Evolutionary conservation across 441 rosid species (phyloP).

Genomic region (Eruca vesicaria): DNA sequence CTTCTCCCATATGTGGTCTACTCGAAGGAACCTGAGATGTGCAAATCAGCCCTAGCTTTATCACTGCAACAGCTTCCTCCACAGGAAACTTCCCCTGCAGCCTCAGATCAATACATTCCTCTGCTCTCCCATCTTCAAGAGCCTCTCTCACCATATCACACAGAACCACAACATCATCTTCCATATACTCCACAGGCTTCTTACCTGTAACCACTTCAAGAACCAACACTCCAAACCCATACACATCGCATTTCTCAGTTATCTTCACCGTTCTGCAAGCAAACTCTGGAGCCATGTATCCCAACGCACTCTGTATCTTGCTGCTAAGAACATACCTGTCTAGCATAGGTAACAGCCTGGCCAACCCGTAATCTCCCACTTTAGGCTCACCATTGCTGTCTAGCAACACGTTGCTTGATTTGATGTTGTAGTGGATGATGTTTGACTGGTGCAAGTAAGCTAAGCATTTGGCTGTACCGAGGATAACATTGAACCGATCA

Average conservation of each 20-base stretch:
- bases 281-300: constrained; percentile 85
- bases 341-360: constrained; percentile 70
- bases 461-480: constrained; percentile 65
- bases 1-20: constrained; percentile 95
- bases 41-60: constrained; percentile 90
- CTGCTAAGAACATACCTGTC: constrained; percentile 69
- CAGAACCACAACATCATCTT: constrained; percentile 90
- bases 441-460: constrained; percentile 61
- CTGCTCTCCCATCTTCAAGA: constrained; percentile 80
- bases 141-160: constrained; percentile 93
- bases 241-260: constrained; percentile 76
- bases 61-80: constrained; percentile 85
- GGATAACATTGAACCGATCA: constrained; percentile 59
- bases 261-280: constrained; percentile 73
- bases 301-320: constrained; percentile 78
- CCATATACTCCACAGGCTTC: constrained; percentile 97
- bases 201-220: constrained; percentile 81
- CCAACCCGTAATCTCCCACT: constrained; percentile 69
- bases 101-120: constrained; percentile 73
- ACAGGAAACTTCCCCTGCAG: constrained; percentile 66
- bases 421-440: constrained; percentile 72
- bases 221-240: constrained; percentile 67
- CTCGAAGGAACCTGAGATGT: constrained; percentile 96
- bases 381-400: constrained; percentile 62
- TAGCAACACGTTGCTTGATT: constrained; percentile 66